These are phyloP conservation scores for Barnettozyma vustinii DNA, from an alignment of 805 yeast species.

Conservation along the genomic window DNA sequence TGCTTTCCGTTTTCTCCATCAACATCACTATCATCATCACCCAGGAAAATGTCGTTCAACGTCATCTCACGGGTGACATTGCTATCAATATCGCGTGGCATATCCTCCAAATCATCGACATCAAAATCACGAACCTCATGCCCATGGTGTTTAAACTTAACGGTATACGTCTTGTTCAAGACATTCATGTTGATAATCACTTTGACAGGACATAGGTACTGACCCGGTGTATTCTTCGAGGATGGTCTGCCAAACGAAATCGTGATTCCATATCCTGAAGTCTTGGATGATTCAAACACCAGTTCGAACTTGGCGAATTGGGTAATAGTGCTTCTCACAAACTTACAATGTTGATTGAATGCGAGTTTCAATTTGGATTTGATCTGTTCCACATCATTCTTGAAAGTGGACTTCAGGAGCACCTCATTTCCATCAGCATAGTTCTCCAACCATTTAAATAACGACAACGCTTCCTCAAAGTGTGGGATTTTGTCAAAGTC, in stretches of 20 bases:
- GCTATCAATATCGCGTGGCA: background rate
- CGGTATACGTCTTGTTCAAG: background rate
- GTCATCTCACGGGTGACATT: background rate
- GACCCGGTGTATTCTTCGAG: background rate
- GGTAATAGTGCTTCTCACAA: background rate
- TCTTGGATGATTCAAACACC: background rate
- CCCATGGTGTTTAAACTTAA: background rate
- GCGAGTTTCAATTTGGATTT: background rate
- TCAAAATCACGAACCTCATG: background rate
- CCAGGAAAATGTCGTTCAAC: background rate
- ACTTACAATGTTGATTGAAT: background rate
- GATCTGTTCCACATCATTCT: background rate
- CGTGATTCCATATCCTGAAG: background rate
- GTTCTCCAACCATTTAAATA: background rate
- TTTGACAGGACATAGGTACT: background rate
- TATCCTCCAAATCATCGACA: background rate
- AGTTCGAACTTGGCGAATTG: background rate
- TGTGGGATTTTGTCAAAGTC: background rate
- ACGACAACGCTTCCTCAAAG: background rate
- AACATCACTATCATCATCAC: background rate
- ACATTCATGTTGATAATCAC: background rate
- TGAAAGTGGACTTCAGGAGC: background rate
- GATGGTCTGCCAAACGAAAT: background rate
- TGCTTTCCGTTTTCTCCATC: background rate
- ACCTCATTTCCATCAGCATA: background rate